A percentile compares a stretch with the other conserved stretches of the same genome.
Evolutionary conservation across 2,329 filamentous ascomycete genomes (phyloP).

Genomic region (Rhynchosporium agropyri): DNA sequence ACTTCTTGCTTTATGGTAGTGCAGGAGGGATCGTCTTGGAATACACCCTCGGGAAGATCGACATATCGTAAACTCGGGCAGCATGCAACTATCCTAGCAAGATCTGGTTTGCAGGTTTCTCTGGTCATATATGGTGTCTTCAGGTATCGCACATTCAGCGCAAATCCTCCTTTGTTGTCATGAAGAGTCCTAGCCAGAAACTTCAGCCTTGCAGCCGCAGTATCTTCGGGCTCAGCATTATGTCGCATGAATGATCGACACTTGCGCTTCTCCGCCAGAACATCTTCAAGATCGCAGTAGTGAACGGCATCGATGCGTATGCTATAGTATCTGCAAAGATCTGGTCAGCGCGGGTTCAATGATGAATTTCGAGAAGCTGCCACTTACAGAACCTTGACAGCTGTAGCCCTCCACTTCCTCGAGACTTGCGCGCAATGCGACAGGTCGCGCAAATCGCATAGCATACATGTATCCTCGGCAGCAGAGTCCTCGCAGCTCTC

Average conservation of each 20-base stretch:
- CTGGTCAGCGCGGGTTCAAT: constrained; percentile 18
- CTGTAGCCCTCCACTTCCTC: constrained; percentile 67
- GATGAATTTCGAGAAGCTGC: background rate
- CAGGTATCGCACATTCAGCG: constrained; percentile 72
- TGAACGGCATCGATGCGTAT: constrained; percentile 93
- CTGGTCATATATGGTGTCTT: constrained; percentile 96
- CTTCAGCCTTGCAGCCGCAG: constrained; percentile 72
- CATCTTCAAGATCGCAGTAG: constrained; percentile 86
- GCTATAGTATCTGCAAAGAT: constrained; percentile 70
- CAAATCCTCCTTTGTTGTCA: constrained; percentile 68
- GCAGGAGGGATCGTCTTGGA: constrained; percentile 75
- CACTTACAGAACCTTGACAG: constrained; percentile 63
- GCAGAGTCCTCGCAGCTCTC: constrained; percentile 81
- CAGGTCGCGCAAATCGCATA: constrained; percentile 89
- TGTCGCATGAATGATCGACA: constrained; percentile 72
- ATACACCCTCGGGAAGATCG: constrained; percentile 88
- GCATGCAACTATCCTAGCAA: constrained; percentile 83
- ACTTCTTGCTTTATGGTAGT: constrained; percentile 79
- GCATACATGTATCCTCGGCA: constrained; percentile 81
- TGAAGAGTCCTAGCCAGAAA: constrained; percentile 82
- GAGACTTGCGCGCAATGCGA: constrained; percentile 77
- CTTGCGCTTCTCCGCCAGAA: constrained; percentile 78
- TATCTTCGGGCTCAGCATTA: constrained; percentile 80
- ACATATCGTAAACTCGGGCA: constrained; percentile 85
- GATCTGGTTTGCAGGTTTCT: constrained; percentile 77